These are phyloP conservation scores for Xylaria nigripes DNA, from an alignment of 495 filamentous ascomycete genomes.

Conservation along the genomic window DNA sequence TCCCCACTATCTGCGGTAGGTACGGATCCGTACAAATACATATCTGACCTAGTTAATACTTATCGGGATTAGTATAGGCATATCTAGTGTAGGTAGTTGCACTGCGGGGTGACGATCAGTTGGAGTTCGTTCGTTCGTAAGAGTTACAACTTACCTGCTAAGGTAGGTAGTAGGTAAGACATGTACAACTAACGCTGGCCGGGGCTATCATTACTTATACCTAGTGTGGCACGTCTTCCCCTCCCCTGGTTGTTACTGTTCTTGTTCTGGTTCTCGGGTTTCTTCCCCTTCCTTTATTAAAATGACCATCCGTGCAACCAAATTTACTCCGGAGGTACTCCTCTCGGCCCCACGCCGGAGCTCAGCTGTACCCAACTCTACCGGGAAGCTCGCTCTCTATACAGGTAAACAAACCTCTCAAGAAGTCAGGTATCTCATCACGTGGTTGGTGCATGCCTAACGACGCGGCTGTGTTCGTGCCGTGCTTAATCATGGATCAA, in stretches of 20 bases:
- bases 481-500: neutral
- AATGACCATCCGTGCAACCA: conserved; percentile 60
- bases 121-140: too few relatives aligned
- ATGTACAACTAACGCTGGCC: neutral
- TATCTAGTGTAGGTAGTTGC: neutral
- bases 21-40: too few relatives aligned
- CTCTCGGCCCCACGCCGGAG: conserved; percentile 78
- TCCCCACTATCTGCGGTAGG: too few relatives aligned
- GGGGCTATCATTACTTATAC: neutral
- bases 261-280: neutral
- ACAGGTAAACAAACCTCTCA: conserved; percentile 34
- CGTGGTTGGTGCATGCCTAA: neutral
- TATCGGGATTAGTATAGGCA: neutral
- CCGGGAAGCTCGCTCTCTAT: conserved; percentile 62
- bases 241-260: neutral
- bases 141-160: too few relatives aligned
- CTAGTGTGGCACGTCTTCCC: neutral
- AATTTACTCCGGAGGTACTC: conserved; percentile 74
- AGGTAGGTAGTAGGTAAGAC: too few relatives aligned
- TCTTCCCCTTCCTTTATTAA: conserved; percentile 8
- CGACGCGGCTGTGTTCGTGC: neutral
- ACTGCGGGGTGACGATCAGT: conserved; percentile 12
- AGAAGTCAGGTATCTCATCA: neutral
- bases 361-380: conserved; percentile 62
- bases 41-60: too few relatives aligned